Evolutionary conservation across 139 green algal species (phyloP), one percentile per base, ranked within the genome.

Genomic region (Monoraphidium neglectum): DNA sequence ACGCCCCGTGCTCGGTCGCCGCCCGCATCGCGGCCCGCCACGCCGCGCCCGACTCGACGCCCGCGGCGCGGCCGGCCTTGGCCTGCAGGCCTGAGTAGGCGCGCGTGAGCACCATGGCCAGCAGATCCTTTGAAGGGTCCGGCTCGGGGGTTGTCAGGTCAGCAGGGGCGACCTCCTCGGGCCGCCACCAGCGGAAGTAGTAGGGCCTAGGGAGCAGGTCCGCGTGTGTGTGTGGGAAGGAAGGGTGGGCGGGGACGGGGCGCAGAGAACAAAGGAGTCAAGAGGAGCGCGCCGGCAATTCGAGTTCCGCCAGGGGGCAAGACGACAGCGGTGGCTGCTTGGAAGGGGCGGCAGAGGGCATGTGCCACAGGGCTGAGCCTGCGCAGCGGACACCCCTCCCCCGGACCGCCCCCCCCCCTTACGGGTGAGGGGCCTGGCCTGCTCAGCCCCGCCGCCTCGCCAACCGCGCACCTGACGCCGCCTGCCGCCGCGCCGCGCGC

Each of bases 11-110:
- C 23, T 82, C 70, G 33, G 79, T 76, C 18, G 90, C 90, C 0
- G 83, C 83, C 53, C 87, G 64, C 67, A 96, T 28, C 6, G 91
- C 92, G 18, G 74, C 86, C 13, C 87, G 82, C 93, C 91, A 97
- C 4, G 91, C 90, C 49, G 84, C 86, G 1, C 92, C 88, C 32
- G 77, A 43, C 3, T 61, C 61, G 26, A 96, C 68, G 30, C 87
- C 91, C 69, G 70, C n/a, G 53, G 69, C 49, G 28, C 3, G 67
- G 30, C 78, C 78, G 53, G 74, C 82, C 62, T 65, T 64, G 57
- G 74, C 67, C 63, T 84, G 74, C 37, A 79, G 49, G 35, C 18
- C 35, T 4, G 76, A 73, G 56, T 92, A 92, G 1, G 69, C 40
- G 12, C 54, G 33, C 26, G 78, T 90, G 37, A 93, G 74, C 2